Percentiles rank a stretch among this genome's conserved stretches.
Conservation (phyloP, 2,329 filamentous ascomycete species). For the Ophiostoma sp. region DNA sequence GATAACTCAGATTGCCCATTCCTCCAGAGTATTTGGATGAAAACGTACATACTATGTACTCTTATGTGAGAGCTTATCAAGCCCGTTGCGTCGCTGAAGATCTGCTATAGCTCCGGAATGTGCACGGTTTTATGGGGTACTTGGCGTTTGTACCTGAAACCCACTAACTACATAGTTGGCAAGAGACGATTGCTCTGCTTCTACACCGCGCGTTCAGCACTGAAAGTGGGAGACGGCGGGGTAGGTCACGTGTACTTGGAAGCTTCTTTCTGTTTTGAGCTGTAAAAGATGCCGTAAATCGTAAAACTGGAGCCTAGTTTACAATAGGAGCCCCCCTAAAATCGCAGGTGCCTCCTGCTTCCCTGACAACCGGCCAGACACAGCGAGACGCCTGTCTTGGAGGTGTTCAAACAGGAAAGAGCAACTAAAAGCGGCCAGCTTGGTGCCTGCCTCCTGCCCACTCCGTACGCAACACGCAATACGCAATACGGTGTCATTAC, state of each 20-base stretch:
- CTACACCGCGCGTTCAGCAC: constrained; percentile 1
- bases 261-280: not conserved
- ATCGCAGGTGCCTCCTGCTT: not conserved
- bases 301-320: not conserved
- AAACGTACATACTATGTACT: not conserved
- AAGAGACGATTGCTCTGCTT: no score
- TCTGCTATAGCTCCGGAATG: not conserved
- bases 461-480: not conserved
- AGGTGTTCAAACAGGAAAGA: not conserved
- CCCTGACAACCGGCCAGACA: constrained; percentile 4
- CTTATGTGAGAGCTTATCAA: not conserved
- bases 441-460: not conserved
- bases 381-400: constrained; percentile 1
- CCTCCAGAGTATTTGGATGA: not conserved
- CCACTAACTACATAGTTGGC: not conserved
- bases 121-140: not conserved
- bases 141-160: constrained; percentile 9
- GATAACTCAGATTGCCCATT: not conserved
- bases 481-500: constrained; percentile 13
- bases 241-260: not conserved
- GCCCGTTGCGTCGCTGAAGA: not conserved
- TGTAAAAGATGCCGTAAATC: not conserved
- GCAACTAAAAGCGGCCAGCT: not conserved
- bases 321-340: not conserved
- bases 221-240: constrained; percentile 2